phyloP scores from a whole-genome alignment of 2,329 filamentous ascomycete species.

The Xylariomycetidae sp. region DNA sequence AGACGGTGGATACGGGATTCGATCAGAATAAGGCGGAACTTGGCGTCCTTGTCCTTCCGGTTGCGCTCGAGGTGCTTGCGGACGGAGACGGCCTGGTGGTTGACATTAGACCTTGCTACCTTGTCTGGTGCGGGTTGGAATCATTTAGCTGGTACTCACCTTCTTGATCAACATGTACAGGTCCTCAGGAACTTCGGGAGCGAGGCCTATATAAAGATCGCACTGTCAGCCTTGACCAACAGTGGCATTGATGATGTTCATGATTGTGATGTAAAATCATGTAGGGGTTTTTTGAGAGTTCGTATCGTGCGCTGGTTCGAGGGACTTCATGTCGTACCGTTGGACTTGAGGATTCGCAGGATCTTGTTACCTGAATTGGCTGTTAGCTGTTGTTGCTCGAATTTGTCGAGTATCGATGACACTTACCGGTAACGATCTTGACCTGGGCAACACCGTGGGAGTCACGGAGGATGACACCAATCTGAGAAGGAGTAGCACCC shows the following conservation, averaged over 20 bases:
- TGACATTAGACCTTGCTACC: too few relatives aligned
- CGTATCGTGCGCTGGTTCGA: conserved; percentile 8
- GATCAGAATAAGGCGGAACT: conserved; percentile 99
- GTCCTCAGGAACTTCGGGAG: conserved; percentile 98
- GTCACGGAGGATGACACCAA: conserved; percentile 97
- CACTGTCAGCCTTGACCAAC: conserved; percentile 92
- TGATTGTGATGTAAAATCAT: too few relatives aligned
- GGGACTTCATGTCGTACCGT: conserved; percentile 67
- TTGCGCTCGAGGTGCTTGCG: conserved; percentile 99
- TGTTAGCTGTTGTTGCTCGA: conserved; percentile 12
- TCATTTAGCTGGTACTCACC: conserved; percentile 47
- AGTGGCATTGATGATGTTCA: conserved; percentile 63
- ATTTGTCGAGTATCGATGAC: conserved; percentile 5
- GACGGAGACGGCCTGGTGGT: conserved; percentile 94
- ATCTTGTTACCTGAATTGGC: conserved; percentile 85
- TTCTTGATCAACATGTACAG: conserved; percentile 99
- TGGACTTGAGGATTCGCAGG: conserved; percentile 96
- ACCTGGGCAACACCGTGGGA: conserved; percentile 97
- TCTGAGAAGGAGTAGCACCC: conserved; percentile 97
- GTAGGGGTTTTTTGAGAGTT: background rate
- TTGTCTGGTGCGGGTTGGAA: too few relatives aligned
- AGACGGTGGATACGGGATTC: conserved; percentile 99
- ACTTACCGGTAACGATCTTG: conserved; percentile 93
- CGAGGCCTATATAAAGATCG: conserved; percentile 85
- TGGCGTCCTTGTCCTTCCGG: conserved; percentile 99